Base-by-base conservation (phyloP, 495 filamentous ascomycete species). In the Friedmanniomyces simplex region DNA sequence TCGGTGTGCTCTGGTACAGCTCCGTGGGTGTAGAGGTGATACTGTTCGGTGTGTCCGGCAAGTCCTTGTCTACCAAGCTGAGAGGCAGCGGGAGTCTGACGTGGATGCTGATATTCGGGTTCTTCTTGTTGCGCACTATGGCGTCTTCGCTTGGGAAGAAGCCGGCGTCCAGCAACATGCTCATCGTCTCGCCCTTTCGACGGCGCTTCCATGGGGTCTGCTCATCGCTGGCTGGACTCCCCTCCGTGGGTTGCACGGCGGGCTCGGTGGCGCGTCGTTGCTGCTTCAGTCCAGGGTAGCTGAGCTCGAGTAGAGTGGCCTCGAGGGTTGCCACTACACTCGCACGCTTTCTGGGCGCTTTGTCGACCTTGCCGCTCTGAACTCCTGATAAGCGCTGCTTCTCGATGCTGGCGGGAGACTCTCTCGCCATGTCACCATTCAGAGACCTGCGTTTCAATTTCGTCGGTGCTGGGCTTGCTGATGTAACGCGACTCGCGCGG, bases 161-260 rank as follows among this genome's bases (percentile, higher is more conserved):
- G 3, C 60, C 60, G 5, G 55, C 28, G 20, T 63, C 55, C 1
- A 63, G 43, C 32, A 63, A 50, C 50, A 53, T 56, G 43, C 60
- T 63, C 51, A 63, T 59, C 21, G 51, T 63, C 45, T 63, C 60
- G n/a, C 60, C 59, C 25, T 50, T 46, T 7, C 21, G 21, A 1
- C 47, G 14, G 16, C 50, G 54, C 42, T 54, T 60, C 58, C 41
- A 50, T 1, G 51, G 51, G 8, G 16, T 18, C 5, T 48, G 25
- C 13, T 14, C n/a, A 18, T 12, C 30, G 18, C 18, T 16, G 16
- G 46, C 6, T 28, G 11, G 13, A 20, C 12, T 37, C 25, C 7
- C 49, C 12, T 20, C 21, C 2, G 18, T 24, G 21, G 4, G 2
- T 1, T 52, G 5, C 8, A 4, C 18, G 11, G 51, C 51, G 24